A percentile compares a stretch with the other conserved stretches of the same genome.
phyloP scores from a whole-genome alignment of 805 yeast species.

The Tetrapisispora taiwanensis region DNA sequence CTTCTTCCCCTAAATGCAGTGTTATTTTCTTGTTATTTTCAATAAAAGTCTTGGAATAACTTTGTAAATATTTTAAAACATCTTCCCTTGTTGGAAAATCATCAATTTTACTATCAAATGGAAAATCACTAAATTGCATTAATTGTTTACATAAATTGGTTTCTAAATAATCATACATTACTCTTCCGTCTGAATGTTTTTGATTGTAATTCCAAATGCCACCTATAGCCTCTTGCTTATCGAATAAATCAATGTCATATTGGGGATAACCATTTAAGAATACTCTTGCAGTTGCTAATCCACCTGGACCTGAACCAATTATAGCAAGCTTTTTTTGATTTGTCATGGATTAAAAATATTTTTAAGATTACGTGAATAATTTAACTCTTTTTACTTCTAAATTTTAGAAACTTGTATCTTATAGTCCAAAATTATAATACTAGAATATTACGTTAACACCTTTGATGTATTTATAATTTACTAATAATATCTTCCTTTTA shows the following conservation, averaged over 20 bases:
- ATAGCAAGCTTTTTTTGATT: constrained; percentile 40
- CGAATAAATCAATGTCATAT: constrained; percentile 48
- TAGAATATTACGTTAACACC: too few species aligned
- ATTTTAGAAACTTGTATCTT: too few species aligned
- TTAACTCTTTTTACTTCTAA: too few species aligned
- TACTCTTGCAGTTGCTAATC: constrained; percentile 57
- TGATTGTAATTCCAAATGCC: constrained; percentile 66
- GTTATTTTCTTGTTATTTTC: constrained; percentile 17
- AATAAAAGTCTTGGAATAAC: constrained; percentile 35
- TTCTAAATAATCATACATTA: constrained; percentile 57
- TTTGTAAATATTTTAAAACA: constrained; percentile 49
- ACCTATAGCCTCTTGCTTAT: constrained; percentile 49
- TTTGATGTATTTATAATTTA: too few species aligned
- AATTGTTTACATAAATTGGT: constrained; percentile 56
- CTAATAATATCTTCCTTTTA: too few species aligned
- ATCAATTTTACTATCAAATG: constrained; percentile 39
- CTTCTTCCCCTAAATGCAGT: constrained; percentile 21
- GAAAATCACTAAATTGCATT: constrained; percentile 54
- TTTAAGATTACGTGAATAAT: too few species aligned
- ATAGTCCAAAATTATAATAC: too few species aligned
- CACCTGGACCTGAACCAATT: constrained; percentile 74
- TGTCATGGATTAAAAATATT: not conserved
- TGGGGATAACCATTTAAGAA: constrained; percentile 40
- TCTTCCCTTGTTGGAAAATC: constrained; percentile 51
- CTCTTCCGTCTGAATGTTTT: constrained; percentile 18